Evolutionary conservation across 495 filamentous ascomycete genomes (phyloP).

Genomic region (Glarea lozoyensis): DNA sequence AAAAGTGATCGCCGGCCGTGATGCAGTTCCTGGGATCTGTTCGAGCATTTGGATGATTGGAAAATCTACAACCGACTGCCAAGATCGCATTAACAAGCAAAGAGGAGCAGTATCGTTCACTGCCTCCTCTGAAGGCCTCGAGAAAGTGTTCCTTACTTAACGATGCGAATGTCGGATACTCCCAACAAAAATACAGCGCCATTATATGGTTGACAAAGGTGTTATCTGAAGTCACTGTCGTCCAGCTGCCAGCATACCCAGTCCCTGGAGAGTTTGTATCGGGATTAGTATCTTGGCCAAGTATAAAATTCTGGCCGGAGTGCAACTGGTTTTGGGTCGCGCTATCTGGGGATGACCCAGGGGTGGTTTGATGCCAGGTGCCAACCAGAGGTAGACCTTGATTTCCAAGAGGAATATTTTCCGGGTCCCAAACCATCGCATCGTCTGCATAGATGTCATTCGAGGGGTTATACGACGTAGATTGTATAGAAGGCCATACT

Average conservation of each 20-base stretch:
- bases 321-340: neutral
- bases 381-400: neutral
- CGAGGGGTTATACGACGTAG: neutral
- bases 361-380: neutral
- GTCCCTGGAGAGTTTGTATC: neutral
- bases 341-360: neutral
- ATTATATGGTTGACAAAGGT: slow-evolving; percentile 54
- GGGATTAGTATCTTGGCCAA: slow-evolving; percentile 8
- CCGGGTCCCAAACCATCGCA: slow-evolving; percentile 12
- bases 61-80: slow-evolving; percentile 66
- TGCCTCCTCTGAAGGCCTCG: slow-evolving; percentile 47
- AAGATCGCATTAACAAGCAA: slow-evolving; percentile 70
- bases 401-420: neutral
- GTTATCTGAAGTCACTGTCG: slow-evolving; percentile 47
- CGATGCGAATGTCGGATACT: slow-evolving; percentile 64
- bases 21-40: slow-evolving; percentile 57
- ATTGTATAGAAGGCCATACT: neutral
- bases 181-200: slow-evolving; percentile 72
- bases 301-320: slow-evolving; percentile 8
- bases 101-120: slow-evolving; percentile 56
- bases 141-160: slow-evolving; percentile 67
- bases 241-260: slow-evolving; percentile 36
- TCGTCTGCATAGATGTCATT: neutral
- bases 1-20: slow-evolving; percentile 67
- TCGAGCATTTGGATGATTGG: slow-evolving; percentile 52